Percentiles rank a stretch among this genome's conserved stretches.
phyloP scores from a whole-genome alignment of 2,329 filamentous ascomycete species.

The Phialemoniopsis sp. region DNA sequence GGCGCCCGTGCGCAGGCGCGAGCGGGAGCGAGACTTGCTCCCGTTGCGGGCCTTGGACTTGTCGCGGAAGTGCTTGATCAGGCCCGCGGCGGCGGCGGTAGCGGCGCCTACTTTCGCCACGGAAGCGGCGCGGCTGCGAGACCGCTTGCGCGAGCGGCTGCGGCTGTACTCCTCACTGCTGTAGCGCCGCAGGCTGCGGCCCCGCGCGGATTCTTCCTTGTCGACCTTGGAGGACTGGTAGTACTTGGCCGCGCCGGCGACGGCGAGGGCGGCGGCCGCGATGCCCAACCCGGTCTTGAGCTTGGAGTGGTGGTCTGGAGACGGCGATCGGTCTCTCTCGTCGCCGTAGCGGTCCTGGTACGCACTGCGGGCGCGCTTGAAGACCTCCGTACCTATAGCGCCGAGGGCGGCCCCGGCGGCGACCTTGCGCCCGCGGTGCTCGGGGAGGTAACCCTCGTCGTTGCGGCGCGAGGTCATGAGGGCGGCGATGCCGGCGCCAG shows the following conservation, averaged over 20 bases:
- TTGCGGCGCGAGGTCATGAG: conserved; percentile 51
- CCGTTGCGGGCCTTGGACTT: conserved; percentile 43
- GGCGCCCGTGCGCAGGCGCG: conserved; percentile 47
- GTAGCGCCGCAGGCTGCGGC: conserved; percentile 47
- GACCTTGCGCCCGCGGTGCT: conserved; percentile 54
- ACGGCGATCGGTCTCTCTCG: conserved; percentile 27
- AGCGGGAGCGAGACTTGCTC: conserved; percentile 39
- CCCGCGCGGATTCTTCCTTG: conserved; percentile 53
- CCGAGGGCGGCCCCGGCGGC: conserved; percentile 59
- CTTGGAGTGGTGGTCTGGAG: conserved; percentile 34
- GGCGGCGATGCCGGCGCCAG: conserved; percentile 59
- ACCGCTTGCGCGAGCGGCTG: conserved; percentile 37
- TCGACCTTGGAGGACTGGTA: conserved; percentile 56
- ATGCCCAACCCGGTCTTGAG: conserved; percentile 60
- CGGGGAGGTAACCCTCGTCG: conserved; percentile 42
- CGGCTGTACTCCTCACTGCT: conserved; percentile 33
- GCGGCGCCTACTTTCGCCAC: conserved; percentile 55
- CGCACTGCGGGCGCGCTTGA: conserved; percentile 56
- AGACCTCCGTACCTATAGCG: conserved; percentile 57
- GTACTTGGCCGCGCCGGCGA: conserved; percentile 62
- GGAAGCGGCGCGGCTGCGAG: conserved; percentile 40
- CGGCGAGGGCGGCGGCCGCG: conserved; percentile 59
- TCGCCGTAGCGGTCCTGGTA: conserved; percentile 50
- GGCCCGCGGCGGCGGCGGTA: conserved; percentile 52
- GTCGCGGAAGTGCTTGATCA: conserved; percentile 53